Evolutionary conservation across 768 basidiomycete species (phyloP), one percentile per base, ranked within the genome.

Genomic region (Lentinula edodes): DNA sequence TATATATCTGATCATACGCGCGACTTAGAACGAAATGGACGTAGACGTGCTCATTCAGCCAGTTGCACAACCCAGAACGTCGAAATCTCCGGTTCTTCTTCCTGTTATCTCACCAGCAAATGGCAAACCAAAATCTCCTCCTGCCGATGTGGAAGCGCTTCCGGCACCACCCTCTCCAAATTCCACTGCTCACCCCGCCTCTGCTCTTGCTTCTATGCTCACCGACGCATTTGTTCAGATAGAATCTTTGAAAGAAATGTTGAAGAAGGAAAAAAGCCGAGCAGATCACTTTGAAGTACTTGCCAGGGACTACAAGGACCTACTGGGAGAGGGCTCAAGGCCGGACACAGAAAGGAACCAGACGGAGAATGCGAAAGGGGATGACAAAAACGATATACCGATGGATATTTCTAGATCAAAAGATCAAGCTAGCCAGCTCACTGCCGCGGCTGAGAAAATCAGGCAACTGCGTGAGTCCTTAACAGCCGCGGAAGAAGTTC

Each of bases 201-300:
- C 43, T 42, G 20, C 45, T 16, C 59, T 60, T 36, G 59, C 59
- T 6, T 39, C 59, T 23, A 38, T 60, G 23, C 59, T 60, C 20
- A 39, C 59, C 20, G 39, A 34, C n/a, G 36, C 59, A 12, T 38
- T 60, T 16, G 16, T n/a, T 8, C 50, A 60, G 51, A 38, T 60
- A 5, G 59, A 60, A 39, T 51, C 35, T 20, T 20, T 52, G 28
- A 60, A 52, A 52, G 48, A 42, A 12, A 42, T 8, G 18, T 28
- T 51, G 18, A 60, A 52, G 18, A 52, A 32, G n/a, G 59, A 51
- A n/a, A 51, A 42, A 36, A 52, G 39, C 28, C 1, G 59, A 15
- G 48, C 59, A 23, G 59, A 51, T 53, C 39, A 60, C 18, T 60
- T 52, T 28, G 59, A 60, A 45, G 20, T 34, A 16, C 59, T 52